Evolutionary conservation across 1,284 basidiomycete genomes (phyloP).

Genomic region (Moesziomyces sp.): DNA sequence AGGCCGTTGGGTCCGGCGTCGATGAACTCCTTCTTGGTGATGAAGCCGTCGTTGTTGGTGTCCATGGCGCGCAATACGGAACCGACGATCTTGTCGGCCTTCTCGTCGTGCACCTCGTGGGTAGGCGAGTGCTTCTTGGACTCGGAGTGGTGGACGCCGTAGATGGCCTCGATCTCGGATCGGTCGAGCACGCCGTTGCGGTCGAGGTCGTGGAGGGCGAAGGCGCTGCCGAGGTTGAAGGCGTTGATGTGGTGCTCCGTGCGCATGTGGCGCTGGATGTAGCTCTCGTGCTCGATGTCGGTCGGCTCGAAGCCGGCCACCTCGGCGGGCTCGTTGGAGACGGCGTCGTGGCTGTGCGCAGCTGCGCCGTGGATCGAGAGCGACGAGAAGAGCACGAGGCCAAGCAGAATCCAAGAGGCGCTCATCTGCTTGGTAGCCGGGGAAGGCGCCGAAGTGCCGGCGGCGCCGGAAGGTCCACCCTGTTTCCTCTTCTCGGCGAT

Average conservation of each 20-base stretch:
- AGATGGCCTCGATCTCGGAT: constrained; percentile 69
- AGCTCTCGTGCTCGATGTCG: constrained; percentile 55
- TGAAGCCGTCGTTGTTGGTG: constrained; percentile 79
- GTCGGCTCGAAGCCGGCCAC: constrained; percentile 50
- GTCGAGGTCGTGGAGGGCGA: constrained; percentile 90
- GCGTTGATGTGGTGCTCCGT: constrained; percentile 68
- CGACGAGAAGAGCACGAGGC: constrained; percentile 42
- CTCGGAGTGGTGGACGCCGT: constrained; percentile 92
- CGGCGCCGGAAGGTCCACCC: constrained; percentile 39
- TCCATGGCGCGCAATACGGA: constrained; percentile 82
- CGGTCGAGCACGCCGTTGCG: constrained; percentile 70
- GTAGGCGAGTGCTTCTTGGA: constrained; percentile 84
- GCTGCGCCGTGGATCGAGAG: constrained; percentile 30
- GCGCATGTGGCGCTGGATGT: constrained; percentile 67
- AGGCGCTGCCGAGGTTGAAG: constrained; percentile 69
- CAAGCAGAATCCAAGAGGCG: constrained; percentile 43
- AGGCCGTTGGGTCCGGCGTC: constrained; percentile 79
- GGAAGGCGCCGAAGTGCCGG: constrained; percentile 36
- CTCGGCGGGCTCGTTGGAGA: constrained; percentile 40
- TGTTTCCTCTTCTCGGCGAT: constrained; percentile 74
- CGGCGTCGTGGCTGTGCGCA: constrained; percentile 39
- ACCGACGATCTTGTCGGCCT: constrained; percentile 83
- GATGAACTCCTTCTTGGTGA: constrained; percentile 83
- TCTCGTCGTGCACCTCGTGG: constrained; percentile 82
- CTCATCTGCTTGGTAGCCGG: constrained; percentile 39